These are phyloP conservation scores for Apiospora arundinis DNA, from an alignment of 2,329 filamentous ascomycete species.

Conservation along the genomic window DNA sequence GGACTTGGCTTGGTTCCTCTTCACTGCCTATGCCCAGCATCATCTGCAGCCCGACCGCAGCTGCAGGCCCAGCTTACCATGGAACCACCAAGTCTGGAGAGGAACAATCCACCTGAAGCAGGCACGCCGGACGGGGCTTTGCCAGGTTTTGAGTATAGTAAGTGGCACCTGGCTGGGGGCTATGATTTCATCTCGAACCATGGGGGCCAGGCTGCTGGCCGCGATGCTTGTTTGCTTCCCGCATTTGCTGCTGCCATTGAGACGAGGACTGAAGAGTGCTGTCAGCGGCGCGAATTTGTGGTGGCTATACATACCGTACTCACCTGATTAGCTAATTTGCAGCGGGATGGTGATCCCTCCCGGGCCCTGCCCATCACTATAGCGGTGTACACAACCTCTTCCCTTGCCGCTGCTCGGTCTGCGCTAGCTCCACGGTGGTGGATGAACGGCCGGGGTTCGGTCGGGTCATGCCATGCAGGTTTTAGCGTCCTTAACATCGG, in stretches of 20 bases:
- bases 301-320: background rate
- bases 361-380: background rate
- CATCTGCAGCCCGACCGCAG: conserved; percentile 8
- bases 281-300: background rate
- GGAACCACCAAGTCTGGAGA: conserved; percentile 4
- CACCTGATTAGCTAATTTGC: background rate
- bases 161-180: conserved; percentile 6
- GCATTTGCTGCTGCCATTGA: background rate
- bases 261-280: background rate
- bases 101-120: background rate
- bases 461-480: conserved; percentile 14
- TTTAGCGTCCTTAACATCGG: background rate
- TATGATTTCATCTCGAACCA: conserved; percentile 1
- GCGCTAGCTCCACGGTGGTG: conserved; percentile 11
- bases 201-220: background rate
- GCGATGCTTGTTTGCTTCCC: conserved; percentile 8
- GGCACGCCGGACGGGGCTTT: background rate
- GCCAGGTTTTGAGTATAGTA: conserved; percentile 1
- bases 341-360: conserved; percentile 6
- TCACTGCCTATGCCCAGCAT: background rate
- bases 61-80: conserved; percentile 15
- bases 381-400: background rate
- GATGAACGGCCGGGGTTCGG: background rate
- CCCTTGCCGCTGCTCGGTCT: conserved; percentile 11
- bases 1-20: background rate